Conservation (phyloP, 2,329 filamentous ascomycete genomes). For the Alternaria ventricosa region DNA sequence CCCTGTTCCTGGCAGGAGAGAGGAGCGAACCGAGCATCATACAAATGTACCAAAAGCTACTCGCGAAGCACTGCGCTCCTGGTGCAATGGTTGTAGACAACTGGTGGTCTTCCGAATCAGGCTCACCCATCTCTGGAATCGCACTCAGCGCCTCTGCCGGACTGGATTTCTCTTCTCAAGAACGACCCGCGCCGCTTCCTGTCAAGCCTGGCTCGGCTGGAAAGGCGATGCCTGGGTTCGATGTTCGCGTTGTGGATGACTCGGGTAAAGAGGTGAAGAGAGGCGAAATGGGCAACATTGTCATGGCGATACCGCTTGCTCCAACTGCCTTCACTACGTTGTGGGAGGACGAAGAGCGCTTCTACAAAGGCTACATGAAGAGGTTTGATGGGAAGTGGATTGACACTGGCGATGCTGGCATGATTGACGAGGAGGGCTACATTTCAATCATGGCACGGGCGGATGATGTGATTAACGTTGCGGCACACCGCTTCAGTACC, state of each 20-base stretch:
- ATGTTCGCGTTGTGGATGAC: slow-evolving; percentile 85
- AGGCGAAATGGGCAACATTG: slow-evolving; percentile 89
- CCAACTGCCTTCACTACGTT: slow-evolving; percentile 86
- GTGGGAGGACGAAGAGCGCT: slow-evolving; percentile 84
- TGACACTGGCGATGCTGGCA: slow-evolving; percentile 89
- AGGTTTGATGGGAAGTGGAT: slow-evolving; percentile 83
- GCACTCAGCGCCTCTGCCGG: slow-evolving; percentile 69
- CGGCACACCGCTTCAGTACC: slow-evolving; percentile 87
- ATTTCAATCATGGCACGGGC: slow-evolving; percentile 68
- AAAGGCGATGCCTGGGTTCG: slow-evolving; percentile 90
- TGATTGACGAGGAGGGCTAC: slow-evolving; percentile 77
- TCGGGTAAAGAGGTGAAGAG: slow-evolving; percentile 72
- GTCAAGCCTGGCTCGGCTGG: slow-evolving; percentile 88
- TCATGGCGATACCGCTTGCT: slow-evolving; percentile 79
- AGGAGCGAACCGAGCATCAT: slow-evolving; percentile 87
- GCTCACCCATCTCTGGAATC: slow-evolving; percentile 71
- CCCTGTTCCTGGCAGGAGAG: slow-evolving; percentile 86
- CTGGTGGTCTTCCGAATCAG: slow-evolving; percentile 77
- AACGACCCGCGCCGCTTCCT: slow-evolving; percentile 57
- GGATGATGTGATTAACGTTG: slow-evolving; percentile 96
- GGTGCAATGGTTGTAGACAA: slow-evolving; percentile 72
- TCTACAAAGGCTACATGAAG: slow-evolving; percentile 84
- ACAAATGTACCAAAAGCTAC: slow-evolving; percentile 76
- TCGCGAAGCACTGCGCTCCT: slow-evolving; percentile 69
- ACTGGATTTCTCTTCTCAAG: slow-evolving; percentile 56